phyloP scores from a whole-genome alignment of 192 early-diverging fungal species.

The Linnemannia exigua region DNA sequence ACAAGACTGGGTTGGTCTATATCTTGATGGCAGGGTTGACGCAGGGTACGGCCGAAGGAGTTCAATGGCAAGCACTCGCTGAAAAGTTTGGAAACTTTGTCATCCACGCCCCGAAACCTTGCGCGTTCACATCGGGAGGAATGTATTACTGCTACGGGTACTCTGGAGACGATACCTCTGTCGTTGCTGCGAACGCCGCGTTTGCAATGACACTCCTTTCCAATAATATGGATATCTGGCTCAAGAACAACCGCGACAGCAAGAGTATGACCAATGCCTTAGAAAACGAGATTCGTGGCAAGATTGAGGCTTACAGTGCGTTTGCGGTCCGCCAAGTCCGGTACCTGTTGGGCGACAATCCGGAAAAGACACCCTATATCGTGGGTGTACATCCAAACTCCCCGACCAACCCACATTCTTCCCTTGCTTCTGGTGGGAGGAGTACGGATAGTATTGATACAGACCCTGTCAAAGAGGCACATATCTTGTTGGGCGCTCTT shows the following conservation, averaged over 20 bases:
- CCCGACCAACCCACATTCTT: slow-evolving; percentile 66
- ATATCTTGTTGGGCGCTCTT: slow-evolving; percentile 64
- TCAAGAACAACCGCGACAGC: neutral
- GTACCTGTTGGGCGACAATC: slow-evolving; percentile 67
- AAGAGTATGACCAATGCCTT: neutral
- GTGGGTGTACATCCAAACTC: slow-evolving; percentile 68
- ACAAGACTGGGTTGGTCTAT: slow-evolving; percentile 59
- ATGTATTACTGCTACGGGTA: slow-evolving; percentile 41
- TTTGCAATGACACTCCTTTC: slow-evolving; percentile 25
- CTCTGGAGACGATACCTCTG: slow-evolving; percentile 30
- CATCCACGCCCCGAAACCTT: slow-evolving; percentile 3
- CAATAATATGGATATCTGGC: slow-evolving; percentile 9
- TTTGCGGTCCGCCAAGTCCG: slow-evolving; percentile 60
- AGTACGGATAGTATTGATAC: slow-evolving; percentile 53
- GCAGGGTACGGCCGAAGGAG: slow-evolving; percentile 8
- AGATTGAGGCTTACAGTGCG: slow-evolving; percentile 7
- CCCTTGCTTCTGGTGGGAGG: slow-evolving; percentile 63
- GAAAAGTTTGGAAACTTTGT: slow-evolving; percentile 55
- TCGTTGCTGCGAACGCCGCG: slow-evolving; percentile 31
- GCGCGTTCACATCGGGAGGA: slow-evolving; percentile 58
- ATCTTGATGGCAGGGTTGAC: slow-evolving; percentile 59
- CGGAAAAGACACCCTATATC: slow-evolving; percentile 65
- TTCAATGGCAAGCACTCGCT: slow-evolving; percentile 54
- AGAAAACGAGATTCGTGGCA: neutral
- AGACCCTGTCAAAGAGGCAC: slow-evolving; percentile 38